These are phyloP conservation scores for Piloderma croceum DNA, from an alignment of 768 basidiomycete genomes.

Conservation along the genomic window DNA sequence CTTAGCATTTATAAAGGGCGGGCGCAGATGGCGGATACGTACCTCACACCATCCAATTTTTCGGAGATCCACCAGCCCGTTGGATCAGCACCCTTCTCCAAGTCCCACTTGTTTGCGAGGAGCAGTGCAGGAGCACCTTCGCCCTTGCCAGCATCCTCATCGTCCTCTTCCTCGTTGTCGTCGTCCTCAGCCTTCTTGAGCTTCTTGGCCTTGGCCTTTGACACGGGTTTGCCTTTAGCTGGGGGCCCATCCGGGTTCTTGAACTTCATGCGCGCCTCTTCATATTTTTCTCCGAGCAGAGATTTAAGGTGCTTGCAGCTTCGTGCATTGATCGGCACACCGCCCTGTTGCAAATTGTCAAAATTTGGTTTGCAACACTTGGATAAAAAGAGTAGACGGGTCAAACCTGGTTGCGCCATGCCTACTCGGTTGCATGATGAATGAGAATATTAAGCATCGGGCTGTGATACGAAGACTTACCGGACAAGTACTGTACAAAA, in stretches of 20 bases:
- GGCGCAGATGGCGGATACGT: constrained; percentile 9
- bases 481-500: constrained; percentile 27
- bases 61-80: constrained; percentile 60
- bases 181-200: constrained; percentile 2
- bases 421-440: constrained; percentile 13
- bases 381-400: constrained; percentile 1
- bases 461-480: constrained; percentile 14
- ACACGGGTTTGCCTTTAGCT: constrained; percentile 3
- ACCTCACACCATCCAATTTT: constrained; percentile 59
- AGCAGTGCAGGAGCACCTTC: constrained; percentile 41
- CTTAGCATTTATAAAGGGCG: background rate
- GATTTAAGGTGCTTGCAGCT: constrained; percentile 20
- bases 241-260: constrained; percentile 18
- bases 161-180: constrained; percentile 12
- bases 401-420: constrained; percentile 32
- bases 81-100: constrained; percentile 48
- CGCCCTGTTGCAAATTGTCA: constrained; percentile 10
- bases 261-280: constrained; percentile 30
- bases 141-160: constrained; percentile 8
- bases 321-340: constrained; percentile 12
- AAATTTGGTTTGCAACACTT: background rate
- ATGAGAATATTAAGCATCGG: background rate
- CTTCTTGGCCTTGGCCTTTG: constrained; percentile 5
- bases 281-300: constrained; percentile 16
- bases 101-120: constrained; percentile 53